Base-by-base conservation (phyloP, 768 basidiomycete species). In the Amanita jacksonii region DNA sequence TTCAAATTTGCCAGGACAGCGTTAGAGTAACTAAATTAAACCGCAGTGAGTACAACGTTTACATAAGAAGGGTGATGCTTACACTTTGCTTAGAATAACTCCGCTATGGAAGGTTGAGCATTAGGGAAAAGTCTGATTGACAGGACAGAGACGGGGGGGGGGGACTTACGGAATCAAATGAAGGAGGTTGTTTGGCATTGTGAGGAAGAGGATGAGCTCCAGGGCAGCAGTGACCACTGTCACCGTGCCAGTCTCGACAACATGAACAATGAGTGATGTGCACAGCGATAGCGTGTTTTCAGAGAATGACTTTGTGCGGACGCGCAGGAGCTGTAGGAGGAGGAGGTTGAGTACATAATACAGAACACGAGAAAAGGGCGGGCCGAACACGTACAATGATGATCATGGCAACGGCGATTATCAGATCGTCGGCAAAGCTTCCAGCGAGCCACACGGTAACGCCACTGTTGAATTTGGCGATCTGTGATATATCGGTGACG, bases 381-480 rank as follows among this genome's bases (percentile, higher is more conserved):
- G 7, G 30, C 5, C 12, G 8, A 15, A 15, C 16, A 46, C 44
- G 16, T 28, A 53, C 52, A 3, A 53, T 46, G 18, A 42, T 45
- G 2, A 47, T 49, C 52, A 53, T 53, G 32, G 36, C 35, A n/a
- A 24, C 44, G 3, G 52, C 43, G 9, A 53, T 53, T 4, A 53
- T n/a, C 20, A 48, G 31, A 27, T 53, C 52, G 10, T 24, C 35
- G 12, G 27, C 37, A 15, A 53, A 39, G 25, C 49, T 51, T 4
- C 39, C 42, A 1, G 20, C 43, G n/a, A 53, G 41, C 52, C 52
- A 53, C 13, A 43, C 32, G n/a, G 34, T 43, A 18, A 43, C 34
- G 16, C 34, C 43, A 4, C 31, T 9, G 27, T 44, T 49, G 50
- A 46, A 31, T 15, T 39, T 34, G 24, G 45, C 25, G 22, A 40